Evolutionary conservation across 2,329 filamentous ascomycete genomes (phyloP).

Genomic region (Drechslerella dactyloides): DNA sequence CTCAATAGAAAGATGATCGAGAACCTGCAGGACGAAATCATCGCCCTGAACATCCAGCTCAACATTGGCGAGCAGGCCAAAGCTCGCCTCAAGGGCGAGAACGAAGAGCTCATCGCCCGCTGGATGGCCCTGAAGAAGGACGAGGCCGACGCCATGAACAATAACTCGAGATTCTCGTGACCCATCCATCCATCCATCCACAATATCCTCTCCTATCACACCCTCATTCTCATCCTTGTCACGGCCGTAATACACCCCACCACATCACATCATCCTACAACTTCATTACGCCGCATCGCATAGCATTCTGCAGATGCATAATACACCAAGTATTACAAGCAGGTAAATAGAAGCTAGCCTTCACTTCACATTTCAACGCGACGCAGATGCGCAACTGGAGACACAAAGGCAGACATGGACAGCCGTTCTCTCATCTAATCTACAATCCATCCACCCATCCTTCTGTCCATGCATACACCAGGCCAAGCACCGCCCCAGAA

Average conservation of each 20-base stretch:
- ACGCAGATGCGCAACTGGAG: neutral
- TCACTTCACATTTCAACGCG: too few species aligned
- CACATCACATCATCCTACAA: too few species aligned
- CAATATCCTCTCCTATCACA: too few species aligned
- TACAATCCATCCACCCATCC: too few species aligned
- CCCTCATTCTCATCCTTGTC: too few species aligned
- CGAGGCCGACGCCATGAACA: slow-evolving; percentile 88
- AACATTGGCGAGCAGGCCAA: slow-evolving; percentile 81
- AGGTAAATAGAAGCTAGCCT: too few species aligned
- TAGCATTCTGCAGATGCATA: too few species aligned
- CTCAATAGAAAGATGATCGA: slow-evolving; percentile 60
- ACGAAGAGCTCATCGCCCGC: slow-evolving; percentile 83
- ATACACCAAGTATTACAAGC: too few species aligned
- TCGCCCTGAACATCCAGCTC: slow-evolving; percentile 83
- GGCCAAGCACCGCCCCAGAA: too few species aligned
- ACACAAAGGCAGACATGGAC: neutral
- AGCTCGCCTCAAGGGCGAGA: slow-evolving; percentile 77
- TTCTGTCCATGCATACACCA: too few species aligned
- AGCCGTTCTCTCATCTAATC: neutral
- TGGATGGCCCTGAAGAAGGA: slow-evolving; percentile 89
- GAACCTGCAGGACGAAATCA: slow-evolving; percentile 91
- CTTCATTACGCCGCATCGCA: too few species aligned
- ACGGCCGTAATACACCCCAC: too few species aligned
- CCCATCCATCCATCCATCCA: neutral
- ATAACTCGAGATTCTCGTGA: slow-evolving; percentile 62